phyloP scores from a whole-genome alignment of 345 rosid species.

The Nasturtium officinale region DNA sequence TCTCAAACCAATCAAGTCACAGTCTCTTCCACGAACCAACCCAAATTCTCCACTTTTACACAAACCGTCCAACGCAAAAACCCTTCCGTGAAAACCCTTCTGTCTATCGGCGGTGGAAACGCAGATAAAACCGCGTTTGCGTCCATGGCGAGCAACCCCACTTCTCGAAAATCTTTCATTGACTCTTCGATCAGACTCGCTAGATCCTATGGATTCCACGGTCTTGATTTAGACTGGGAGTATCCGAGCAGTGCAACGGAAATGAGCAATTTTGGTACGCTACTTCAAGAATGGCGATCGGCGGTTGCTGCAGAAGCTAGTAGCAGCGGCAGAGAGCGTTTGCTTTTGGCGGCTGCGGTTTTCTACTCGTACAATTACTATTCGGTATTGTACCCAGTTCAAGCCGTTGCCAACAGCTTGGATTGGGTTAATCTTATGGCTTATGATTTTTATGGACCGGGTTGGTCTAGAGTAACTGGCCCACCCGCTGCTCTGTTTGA shows the following conservation, averaged over 20 bases:
- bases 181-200: conserved; percentile 57
- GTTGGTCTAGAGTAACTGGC: conserved; percentile 55
- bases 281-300: conserved; percentile 49
- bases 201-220: conserved; percentile 54
- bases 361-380: conserved; percentile 38
- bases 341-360: conserved; percentile 62
- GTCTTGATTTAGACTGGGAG: conserved; percentile 74
- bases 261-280: conserved; percentile 53
- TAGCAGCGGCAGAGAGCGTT: conserved; percentile 33
- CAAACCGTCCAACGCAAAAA: conserved; percentile 53
- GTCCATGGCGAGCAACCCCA: conserved; percentile 55
- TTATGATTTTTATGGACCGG: conserved; percentile 61
- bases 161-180: conserved; percentile 56
- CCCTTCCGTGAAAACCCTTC: conserved; percentile 54
- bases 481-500: conserved; percentile 66
- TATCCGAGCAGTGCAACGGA: conserved; percentile 45
- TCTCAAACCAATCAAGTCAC: conserved; percentile 47
- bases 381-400: conserved; percentile 49
- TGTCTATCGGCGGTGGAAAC: conserved; percentile 64
- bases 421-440: conserved; percentile 72
- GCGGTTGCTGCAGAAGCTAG: conserved; percentile 52
- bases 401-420: conserved; percentile 43
- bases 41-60: conserved; percentile 58
- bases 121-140: conserved; percentile 42
- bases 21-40: conserved; percentile 48